Conservation (phyloP, 1,284 basidiomycete genomes). For the Apiotrichum veenhuisii region DNA sequence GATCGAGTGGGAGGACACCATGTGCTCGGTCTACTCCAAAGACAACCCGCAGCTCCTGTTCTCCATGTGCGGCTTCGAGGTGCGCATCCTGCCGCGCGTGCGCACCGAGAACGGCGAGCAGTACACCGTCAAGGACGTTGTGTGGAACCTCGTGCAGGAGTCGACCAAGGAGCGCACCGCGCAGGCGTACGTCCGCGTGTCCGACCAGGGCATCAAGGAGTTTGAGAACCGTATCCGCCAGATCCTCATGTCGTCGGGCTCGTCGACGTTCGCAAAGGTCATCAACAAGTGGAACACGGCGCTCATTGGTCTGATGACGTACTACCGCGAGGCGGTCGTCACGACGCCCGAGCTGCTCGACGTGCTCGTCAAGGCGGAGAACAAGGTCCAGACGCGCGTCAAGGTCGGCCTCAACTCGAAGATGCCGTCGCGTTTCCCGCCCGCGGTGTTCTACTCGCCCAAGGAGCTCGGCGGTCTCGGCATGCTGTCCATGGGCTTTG, state of each 20-base stretch:
- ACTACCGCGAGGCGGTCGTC: conserved; percentile 98
- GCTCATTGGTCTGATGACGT: conserved; percentile 91
- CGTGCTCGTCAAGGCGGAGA: conserved; percentile 91
- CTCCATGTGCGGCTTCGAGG: conserved; percentile 97
- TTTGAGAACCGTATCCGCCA: conserved; percentile 97
- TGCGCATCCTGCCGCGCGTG: conserved; percentile 84
- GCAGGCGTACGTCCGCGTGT: conserved; percentile 95
- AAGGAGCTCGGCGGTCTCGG: conserved; percentile 96
- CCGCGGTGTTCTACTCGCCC: conserved; percentile 90
- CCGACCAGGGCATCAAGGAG: conserved; percentile 91
- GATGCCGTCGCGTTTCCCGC: conserved; percentile 99
- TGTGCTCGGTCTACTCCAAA: conserved; percentile 93
- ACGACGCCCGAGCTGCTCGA: conserved; percentile 95
- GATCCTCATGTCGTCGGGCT: conserved; percentile 97
- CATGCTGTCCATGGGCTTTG: conserved; percentile 99
- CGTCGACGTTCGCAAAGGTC: conserved; percentile 98
- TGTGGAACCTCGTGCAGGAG: conserved; percentile 96
- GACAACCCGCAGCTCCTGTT: conserved; percentile 97
- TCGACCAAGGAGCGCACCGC: conserved; percentile 96
- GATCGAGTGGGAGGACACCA: conserved; percentile 98
- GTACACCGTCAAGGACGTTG: conserved; percentile 92
- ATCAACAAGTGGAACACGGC: conserved; percentile 99
- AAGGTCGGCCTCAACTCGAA: conserved; percentile 98
- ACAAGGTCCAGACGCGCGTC: conserved; percentile 98
- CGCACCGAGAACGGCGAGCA: conserved; percentile 92